Evolutionary conservation across 1,139 yeast genomes (phyloP), one percentile per base, ranked within the genome.

Genomic region (Saccharomycopsis crataegensis): DNA sequence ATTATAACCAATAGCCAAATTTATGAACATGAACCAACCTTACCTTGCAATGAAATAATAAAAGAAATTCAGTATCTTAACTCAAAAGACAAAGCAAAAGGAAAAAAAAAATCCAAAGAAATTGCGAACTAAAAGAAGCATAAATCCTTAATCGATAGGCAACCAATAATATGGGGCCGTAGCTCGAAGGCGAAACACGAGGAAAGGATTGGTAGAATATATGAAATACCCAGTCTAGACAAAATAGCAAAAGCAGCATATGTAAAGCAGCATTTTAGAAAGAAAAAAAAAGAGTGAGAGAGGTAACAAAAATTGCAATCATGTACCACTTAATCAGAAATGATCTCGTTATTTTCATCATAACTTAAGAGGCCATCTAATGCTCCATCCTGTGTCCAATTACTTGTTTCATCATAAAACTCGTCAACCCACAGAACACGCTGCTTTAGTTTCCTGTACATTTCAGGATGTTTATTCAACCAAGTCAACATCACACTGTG

Each of bases 381-480:
- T 9, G 34, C 22, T 6, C 44, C 12, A 38, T 40, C 14, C 7
- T 9, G 3, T 16, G 22, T 2, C 37, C 44, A 11, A 11, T 17
- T 17, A 22, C 11, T n/a, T 14, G 31, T 28, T 28, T 48, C 40
- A 41, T 41, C 31, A 33, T 41, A 32, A 28, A 32, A 41, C 9
- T 41, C 43, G 44, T 28, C 12, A n/a, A 43, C n/a, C 52, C 52
- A 43, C 12, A 32, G 14, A 16, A 49, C 32, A 14, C 36, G 48
- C 16, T 22, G 7, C 14, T 49, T 32, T 14, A 43, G 9, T 17
- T 47, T 42, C 17, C 33, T 22, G 12, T 43, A 36, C 34, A 49
- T 17, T 36, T 37, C 38, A 11, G 31, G 38, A 38, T 49, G 36
- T 16, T 43, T 36, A 8, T 14, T 45, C 37, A 43, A 49, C 52